These are phyloP conservation scores for Reutealis trisperma DNA, from an alignment of 345 rosid genomes.

Conservation along the genomic window DNA sequence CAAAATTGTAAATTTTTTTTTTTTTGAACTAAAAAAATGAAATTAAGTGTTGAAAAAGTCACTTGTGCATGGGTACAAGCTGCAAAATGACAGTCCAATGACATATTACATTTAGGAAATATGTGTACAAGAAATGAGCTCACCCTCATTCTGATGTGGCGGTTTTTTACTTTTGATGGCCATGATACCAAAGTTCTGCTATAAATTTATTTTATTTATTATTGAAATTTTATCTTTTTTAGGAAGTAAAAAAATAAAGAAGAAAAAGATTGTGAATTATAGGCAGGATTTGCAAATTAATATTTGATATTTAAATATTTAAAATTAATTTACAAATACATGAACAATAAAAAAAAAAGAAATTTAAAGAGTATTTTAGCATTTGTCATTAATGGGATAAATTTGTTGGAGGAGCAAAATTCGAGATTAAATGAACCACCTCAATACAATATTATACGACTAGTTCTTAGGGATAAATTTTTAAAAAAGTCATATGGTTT, in stretches of 20 bases:
- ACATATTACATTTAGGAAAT: background rate
- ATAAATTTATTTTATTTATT: background rate
- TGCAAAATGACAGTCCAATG: constrained; percentile 15
- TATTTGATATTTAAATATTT: background rate
- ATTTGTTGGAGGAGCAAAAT: background rate
- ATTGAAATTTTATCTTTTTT: background rate
- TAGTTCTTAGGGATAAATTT: too few species aligned
- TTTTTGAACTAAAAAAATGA: too few species aligned
- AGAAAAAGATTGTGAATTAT: background rate
- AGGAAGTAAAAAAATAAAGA: too few species aligned
- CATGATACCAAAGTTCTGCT: background rate
- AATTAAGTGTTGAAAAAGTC: constrained; percentile 5
- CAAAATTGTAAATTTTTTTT: too few species aligned
- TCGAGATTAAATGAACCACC: background rate
- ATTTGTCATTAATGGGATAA: background rate
- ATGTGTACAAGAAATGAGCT: background rate
- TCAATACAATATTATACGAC: too few species aligned
- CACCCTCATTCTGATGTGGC: constrained; percentile 17
- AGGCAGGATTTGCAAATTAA: too few species aligned
- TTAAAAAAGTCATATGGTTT: too few species aligned
- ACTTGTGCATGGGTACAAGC: constrained; percentile 1
- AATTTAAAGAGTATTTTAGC: background rate
- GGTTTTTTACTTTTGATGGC: constrained; percentile 6
- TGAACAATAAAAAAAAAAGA: too few species aligned
- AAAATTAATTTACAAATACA: too few species aligned